Evolutionary conservation across 345 rosid genomes (phyloP).

Genomic region (Ailanthus altissimus): DNA sequence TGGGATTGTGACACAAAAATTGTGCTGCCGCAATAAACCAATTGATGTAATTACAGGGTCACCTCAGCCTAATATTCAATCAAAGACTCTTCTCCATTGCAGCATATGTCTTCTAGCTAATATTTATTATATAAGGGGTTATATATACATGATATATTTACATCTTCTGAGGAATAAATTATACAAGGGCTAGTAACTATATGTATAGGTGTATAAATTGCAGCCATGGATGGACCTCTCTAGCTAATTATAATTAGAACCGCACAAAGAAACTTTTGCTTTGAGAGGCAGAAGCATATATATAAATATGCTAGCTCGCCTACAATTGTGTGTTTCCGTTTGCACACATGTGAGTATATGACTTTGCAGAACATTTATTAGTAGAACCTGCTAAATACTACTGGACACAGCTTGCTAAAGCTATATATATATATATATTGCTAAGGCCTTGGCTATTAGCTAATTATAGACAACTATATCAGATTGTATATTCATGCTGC

Average conservation of each 20-base stretch:
- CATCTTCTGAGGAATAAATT: background rate
- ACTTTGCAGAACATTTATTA: background rate
- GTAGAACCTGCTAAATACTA: constrained; percentile 11
- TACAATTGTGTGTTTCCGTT: background rate
- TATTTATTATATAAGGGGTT: background rate
- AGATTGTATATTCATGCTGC: background rate
- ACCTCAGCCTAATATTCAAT: too few species aligned
- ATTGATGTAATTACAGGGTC: too few species aligned
- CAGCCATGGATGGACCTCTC: constrained; percentile 7
- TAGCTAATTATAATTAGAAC: background rate
- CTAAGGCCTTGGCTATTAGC: background rate
- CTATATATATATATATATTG: background rate
- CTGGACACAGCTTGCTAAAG: background rate
- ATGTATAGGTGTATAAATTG: background rate
- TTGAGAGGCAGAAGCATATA: background rate
- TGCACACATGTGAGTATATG: background rate
- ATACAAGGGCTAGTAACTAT: background rate
- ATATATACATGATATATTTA: background rate
- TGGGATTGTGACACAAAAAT: too few species aligned
- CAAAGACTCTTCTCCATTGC: background rate
- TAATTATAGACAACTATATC: background rate
- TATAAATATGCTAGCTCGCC: background rate
- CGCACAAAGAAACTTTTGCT: background rate
- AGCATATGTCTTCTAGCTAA: background rate
- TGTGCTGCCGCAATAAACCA: too few species aligned